Percentiles rank a stretch among this genome's conserved stretches.
These are phyloP conservation scores for Lupinus albus DNA, from an alignment of 306 rosid genomes.

Conservation along the genomic window DNA sequence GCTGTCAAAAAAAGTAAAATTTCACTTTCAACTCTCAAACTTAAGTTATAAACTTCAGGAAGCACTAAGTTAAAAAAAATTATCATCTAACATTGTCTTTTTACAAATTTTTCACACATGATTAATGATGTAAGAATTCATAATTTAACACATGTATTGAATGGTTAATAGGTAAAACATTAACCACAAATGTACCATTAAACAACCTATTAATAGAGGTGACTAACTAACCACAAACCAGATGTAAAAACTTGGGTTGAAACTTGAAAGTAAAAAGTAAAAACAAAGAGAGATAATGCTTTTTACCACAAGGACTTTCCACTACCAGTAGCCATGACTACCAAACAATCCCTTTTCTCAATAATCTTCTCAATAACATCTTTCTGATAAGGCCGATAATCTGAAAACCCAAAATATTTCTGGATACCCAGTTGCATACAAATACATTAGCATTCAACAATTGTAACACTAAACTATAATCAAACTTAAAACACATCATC, in stretches of 20 bases:
- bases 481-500: too few species aligned
- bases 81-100: too few species aligned
- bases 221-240: too few species aligned
- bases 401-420: constrained; percentile 70
- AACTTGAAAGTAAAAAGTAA: not conserved
- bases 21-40: constrained; percentile 7
- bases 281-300: not conserved
- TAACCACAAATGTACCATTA: too few species aligned
- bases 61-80: not conserved
- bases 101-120: too few species aligned
- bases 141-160: too few species aligned
- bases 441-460: too few species aligned
- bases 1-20: constrained; percentile 42
- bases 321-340: constrained; percentile 94
- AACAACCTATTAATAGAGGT: too few species aligned
- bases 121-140: too few species aligned
- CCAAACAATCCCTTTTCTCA: constrained; percentile 69
- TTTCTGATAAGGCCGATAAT: constrained; percentile 73
- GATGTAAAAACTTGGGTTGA: too few species aligned
- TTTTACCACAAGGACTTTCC: constrained; percentile 88
- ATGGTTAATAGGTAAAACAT: too few species aligned
- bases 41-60: constrained; percentile 4
- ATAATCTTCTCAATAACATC: constrained; percentile 67
- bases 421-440: constrained; percentile 27
- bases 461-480: too few species aligned